Evolutionary conservation across 192 early-diverging fungal species (phyloP), one percentile per base, ranked within the genome.

Genomic region (Backusella parvicylindrica): DNA sequence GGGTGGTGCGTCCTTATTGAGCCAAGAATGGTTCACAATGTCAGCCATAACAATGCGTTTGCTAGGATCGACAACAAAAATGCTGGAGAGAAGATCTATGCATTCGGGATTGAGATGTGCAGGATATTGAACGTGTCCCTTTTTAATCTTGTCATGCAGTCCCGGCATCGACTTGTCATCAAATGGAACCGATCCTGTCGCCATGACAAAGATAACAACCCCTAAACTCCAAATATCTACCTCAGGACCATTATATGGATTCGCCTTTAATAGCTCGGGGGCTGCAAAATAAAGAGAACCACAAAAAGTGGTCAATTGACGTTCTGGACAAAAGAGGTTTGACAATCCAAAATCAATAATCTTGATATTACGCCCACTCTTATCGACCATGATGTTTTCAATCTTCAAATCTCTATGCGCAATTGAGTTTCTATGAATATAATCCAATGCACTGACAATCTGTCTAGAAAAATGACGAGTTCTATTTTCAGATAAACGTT

Each of bases 281-380:
- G 94, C 92, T 12, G 92, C 92, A 75, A 94, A 95, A 74, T 94
- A 94, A 7, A 93, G 91, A 16, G 86, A 91, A 7, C 88, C 89
- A 60, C 87, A 89, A 70, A 86, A 88, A 1, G 86, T 89, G n/a
- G 84, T 81, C 41, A 90, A 72, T 79, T 84, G 87, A 64, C 80
- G 75, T 71, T 87, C 81, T 73, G 82, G 84, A 64, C 84, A 78
- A 70, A 89, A 89, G 30, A 85, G 84, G 79, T 95, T 95, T 23
- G 90, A 91, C 77, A 96, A 93, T 0, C 95, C 95, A 88, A 92
- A 96, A 82, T 96, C 95, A 67, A 96, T 95, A 63, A 96, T 92
- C 74, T 94, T 93, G 69, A 96, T 90, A 41, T 82, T 87, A 30
- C 77, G 64, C 16, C 87, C 83, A 26, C 86, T 77, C 68, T 93